phyloP scores from a whole-genome alignment of 192 early-diverging fungal species.

The Podochytrium sp. region DNA sequence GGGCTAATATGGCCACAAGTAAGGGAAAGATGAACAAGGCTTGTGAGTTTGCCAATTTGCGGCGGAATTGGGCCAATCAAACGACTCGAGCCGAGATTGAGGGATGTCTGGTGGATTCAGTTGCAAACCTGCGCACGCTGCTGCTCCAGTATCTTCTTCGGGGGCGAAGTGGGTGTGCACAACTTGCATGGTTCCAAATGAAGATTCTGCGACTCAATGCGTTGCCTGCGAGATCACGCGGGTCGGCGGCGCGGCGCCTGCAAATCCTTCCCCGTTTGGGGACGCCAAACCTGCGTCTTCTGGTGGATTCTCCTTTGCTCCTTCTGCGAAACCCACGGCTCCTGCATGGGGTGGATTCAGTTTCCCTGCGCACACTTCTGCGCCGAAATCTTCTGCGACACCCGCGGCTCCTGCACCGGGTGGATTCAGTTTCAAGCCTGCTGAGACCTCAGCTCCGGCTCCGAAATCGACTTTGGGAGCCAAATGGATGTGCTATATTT shows the following conservation, averaged over 20 bases:
- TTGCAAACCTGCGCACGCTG: too few species aligned
- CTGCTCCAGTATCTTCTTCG: too few species aligned
- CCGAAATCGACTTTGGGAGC: not conserved
- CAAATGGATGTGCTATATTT: constrained; percentile 23
- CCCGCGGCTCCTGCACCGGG: too few species aligned
- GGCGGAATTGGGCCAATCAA: too few species aligned
- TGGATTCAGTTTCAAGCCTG: too few species aligned
- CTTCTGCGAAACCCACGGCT: not conserved
- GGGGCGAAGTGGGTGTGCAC: constrained; percentile 11
- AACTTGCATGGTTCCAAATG: constrained; percentile 20
- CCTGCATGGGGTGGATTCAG: not conserved
- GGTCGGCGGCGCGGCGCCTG: not conserved
- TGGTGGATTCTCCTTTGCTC: not conserved
- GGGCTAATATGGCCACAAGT: not conserved
- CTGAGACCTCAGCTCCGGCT: not conserved
- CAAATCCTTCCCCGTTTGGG: not conserved
- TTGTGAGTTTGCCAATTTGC: too few species aligned
- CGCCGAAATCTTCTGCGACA: too few species aligned
- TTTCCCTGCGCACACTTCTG: not conserved
- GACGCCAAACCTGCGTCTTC: not conserved
- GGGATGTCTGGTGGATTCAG: too few species aligned
- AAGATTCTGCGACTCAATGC: constrained; percentile 1
- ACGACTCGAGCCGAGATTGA: too few species aligned
- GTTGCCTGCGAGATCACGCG: constrained; percentile 21
- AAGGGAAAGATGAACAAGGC: too few species aligned